Conservation (phyloP, 306 rosid genomes). For the Echinosophora koreensis region DNA sequence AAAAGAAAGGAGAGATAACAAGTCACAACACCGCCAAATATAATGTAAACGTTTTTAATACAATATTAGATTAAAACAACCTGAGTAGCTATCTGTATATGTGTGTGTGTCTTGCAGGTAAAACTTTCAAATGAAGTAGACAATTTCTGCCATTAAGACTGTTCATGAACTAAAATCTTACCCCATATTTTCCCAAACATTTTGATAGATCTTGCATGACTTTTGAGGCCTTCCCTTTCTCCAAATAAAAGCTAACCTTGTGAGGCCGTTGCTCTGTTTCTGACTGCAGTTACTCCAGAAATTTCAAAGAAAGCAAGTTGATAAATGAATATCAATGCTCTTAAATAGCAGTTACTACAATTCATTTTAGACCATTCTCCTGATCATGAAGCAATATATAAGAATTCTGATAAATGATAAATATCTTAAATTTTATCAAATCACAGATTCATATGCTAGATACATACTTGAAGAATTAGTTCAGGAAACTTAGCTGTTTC, state of each 20-base stretch:
- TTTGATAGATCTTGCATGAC: conserved; percentile 59
- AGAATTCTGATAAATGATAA: background rate
- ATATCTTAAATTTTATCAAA: background rate
- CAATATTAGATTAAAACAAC: conserved; percentile 10
- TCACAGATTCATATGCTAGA: conserved; percentile 11
- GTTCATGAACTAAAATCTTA: conserved; percentile 50
- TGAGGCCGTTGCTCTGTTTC: conserved; percentile 81
- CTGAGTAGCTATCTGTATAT: background rate
- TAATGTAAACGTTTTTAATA: conserved; percentile 27
- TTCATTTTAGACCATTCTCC: background rate
- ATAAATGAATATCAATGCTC: conserved; percentile 24
- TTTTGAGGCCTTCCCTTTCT: conserved; percentile 63
- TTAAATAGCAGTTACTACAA: background rate
- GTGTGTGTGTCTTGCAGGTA: background rate
- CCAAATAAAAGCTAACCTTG: conserved; percentile 86
- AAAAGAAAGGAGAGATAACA: conserved; percentile 36
- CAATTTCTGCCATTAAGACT: conserved; percentile 11
- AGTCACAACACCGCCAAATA: conserved; percentile 32
- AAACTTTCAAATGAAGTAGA: conserved; percentile 22
- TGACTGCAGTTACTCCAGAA: conserved; percentile 61
- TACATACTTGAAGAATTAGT: conserved; percentile 70
- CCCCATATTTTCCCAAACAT: conserved; percentile 69
- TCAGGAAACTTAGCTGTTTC: conserved; percentile 79
- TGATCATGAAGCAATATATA: conserved; percentile 5
- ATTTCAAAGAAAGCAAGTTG: conserved; percentile 27